Base-by-base conservation (phyloP, 306 rosid species). In the Macrotyloma uniflorum region DNA sequence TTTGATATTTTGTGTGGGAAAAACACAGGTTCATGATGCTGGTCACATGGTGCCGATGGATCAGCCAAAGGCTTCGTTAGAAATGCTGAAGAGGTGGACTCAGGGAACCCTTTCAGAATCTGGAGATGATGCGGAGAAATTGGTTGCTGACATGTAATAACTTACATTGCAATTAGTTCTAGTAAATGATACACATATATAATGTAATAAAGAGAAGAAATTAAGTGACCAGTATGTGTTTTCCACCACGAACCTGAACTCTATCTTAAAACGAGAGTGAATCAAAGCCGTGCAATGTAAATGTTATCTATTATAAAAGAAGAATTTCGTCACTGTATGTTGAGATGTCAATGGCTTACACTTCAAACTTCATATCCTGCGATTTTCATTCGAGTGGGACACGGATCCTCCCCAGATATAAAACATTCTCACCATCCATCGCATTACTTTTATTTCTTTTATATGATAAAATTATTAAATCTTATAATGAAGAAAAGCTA, bases 21-120 rank as follows among this genome's bases (percentile, higher is more conserved):
- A 79, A 73, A 69, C 66, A 70, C 92, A 95, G 99, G 99, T 95
- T 51, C 98, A 86, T 47, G 89, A 95, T 55, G 97, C 99, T 9
- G 99, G 99, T 76, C 99, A 95, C 86, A 89, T 95, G 99, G 99
- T 95, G 75, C 99, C 99, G 3, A 95, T 95, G 99, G 99, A 95
- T 82, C 99, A 95, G 80, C 99, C 99, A 15, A 87, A 90, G 90
- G 98, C 99, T 77, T 70, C 99, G 16, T 64, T 95, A 38, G 96
- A 87, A 91, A 95, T 95, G 99, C 83, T 95, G 91, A 87, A 77
- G 78, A 88, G 84, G 85, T 95, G 98, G 99, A 95, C 91, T 70
- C 87, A 30, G 70, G 97, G 98, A 45, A 74, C 83, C 50, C 96
- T 95, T 72, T 81, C 89, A 20, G 81, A 81, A 59, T 67, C 82